Evolutionary conservation across 345 rosid genomes (phyloP), one percentile per base, ranked within the genome.

Genomic region (Populus simonii): DNA sequence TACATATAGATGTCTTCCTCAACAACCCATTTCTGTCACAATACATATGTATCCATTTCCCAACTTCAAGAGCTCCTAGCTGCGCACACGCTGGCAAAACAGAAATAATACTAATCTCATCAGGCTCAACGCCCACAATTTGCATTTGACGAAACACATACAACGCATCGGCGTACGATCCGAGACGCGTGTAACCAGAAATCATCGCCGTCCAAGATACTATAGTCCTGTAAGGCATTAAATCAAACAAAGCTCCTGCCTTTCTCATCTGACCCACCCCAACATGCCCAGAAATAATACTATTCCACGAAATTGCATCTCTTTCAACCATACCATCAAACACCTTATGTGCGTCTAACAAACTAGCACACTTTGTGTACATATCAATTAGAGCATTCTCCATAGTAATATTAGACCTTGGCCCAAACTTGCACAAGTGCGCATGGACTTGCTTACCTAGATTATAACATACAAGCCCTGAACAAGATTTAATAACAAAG

Each of bases 311-410:
- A 23, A 72, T 76, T 1, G n/a, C 70, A 72, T 66, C 71, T 73
- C 78, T 73, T 59, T 72, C 78, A 25, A 8, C 5, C 84, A 76
- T 72, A 20, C 39, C 77, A 49, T 68, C 80, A 43, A 81, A 81
- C 80, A 61, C 15, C 23, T 77, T 77, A 17, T 23, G 53, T 12
- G 74, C 78, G 69, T 36, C 68, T 18, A 27, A 20, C 33, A 84
- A 53, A 71, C 76, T 67, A 76, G 83, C 86, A 65, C 87, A 84
- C 82, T 83, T 90, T 3, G 62, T 67, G 38, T 86, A 88, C 93
- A 85, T 79, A 69, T 87, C 91, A 2, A 87, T 71, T 25, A 91
- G 68, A 6, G 92, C 88, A 70, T 87, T 89, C 81, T 84, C 87
- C 15, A 75, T 84, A 15, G 89, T 84, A 8, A 78, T 20, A 62